Evolutionary conservation across 2,329 filamentous ascomycete species (phyloP), one percentile per base, ranked within the genome.

Genomic region (Hymenoscyphus infarciens): DNA sequence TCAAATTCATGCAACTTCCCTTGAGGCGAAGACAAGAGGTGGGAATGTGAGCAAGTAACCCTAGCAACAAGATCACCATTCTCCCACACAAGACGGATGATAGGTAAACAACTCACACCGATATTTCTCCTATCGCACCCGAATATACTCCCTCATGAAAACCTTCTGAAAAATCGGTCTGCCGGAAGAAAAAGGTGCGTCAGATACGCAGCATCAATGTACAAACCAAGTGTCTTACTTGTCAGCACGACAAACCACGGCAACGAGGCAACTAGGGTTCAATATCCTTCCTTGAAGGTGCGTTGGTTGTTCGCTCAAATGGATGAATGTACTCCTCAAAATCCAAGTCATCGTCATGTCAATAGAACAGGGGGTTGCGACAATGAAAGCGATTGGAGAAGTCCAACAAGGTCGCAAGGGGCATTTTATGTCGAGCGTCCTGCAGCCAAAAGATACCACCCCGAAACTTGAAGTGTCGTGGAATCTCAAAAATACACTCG

Each of bases 1-100:
- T 49, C 42, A 22, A 49, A 49, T n/a, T 49, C 42, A 49, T 49
- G 42, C 42, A 49, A 49, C 42, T 49, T 49, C 42, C 42, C 42
- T 49, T 49, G 16, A 19, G 42, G 42, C 16, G 7, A 49, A 49
- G 42, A 49, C 42, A 22, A 49, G 7, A 8, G 19, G 16, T 22
- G 42, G 42, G 16, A 45, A 49, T 19, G 42, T 49, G 42, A 49
- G 42, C 8, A 49, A 49, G 25, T 5, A 19, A 22, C 16, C 42
- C n/a, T 49, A 49, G 42, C n/a, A 19, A 49, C 16, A 49, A 49
- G 8, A 19, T 22, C n/a, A 22, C 16, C 42, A 49, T 49, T 49
- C 42, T 49, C 42, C 42, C 42, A 49, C 42, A 49, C 42, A 49
- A 22, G n/a, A 19, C 7, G 19, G 19, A 49, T 3, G 10, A 49